Percentiles rank a stretch among this genome's conserved stretches.
These are phyloP conservation scores for Melocanna baccifera DNA, from an alignment of 176 grass and related monocot genomes.

Conservation along the genomic window DNA sequence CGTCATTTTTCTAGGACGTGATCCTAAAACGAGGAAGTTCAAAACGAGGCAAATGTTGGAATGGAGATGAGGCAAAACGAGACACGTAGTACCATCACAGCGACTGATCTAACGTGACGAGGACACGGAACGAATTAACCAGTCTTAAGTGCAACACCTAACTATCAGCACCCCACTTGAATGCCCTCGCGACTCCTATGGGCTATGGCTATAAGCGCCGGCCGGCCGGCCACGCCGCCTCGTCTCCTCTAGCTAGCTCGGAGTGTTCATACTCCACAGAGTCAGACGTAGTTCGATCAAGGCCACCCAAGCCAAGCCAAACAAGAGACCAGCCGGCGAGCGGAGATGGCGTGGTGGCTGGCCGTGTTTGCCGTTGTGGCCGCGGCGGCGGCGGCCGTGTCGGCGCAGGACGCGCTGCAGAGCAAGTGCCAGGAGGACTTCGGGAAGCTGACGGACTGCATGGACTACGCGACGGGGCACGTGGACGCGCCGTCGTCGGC, in stretches of 20 bases:
- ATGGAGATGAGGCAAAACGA: neutral
- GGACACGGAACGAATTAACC: neutral
- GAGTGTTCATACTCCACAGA: neutral
- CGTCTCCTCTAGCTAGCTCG: neutral
- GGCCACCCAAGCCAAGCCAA: neutral
- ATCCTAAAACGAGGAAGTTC: too few relatives aligned
- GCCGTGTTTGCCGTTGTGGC: neutral
- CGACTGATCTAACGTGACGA: neutral
- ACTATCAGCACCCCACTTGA: conserved; percentile 29
- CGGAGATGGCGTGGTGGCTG: neutral
- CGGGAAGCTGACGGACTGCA: conserved; percentile 60
- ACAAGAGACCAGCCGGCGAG: neutral
- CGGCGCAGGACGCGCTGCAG: conserved; percentile 41
- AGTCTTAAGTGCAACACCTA: conserved; percentile 23
- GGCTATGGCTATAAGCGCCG: conserved; percentile 33
- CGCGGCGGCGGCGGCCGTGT: neutral
- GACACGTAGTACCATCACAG: neutral
- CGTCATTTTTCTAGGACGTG: too few relatives aligned
- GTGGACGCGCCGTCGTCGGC: conserved; percentile 36
- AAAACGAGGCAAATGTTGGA: too few relatives aligned
- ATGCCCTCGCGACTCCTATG: neutral
- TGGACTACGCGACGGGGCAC: conserved; percentile 70
- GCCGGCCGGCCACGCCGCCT: neutral
- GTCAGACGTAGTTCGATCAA: neutral
- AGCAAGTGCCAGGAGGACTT: conserved; percentile 51